Evolutionary conservation across 768 basidiomycete genomes (phyloP).

Genomic region (Termitomyces eurrhizus): DNA sequence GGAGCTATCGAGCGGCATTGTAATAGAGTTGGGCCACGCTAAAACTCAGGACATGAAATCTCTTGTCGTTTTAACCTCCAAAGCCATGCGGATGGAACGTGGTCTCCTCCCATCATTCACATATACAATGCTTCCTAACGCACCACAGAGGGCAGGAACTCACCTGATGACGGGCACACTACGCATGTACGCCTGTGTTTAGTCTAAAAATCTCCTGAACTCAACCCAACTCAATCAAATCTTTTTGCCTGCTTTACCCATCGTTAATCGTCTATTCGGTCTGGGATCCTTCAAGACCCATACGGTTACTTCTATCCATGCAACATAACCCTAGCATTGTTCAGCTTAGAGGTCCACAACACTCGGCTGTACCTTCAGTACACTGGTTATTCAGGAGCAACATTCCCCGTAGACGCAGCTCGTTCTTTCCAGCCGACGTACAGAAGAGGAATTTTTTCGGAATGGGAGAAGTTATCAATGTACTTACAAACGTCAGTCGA

Average conservation of each 20-base stretch:
- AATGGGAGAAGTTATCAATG: slow-evolving; percentile 72
- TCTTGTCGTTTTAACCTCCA: slow-evolving; percentile 4
- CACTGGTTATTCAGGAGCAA: slow-evolving; percentile 79
- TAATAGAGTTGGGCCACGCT: neutral
- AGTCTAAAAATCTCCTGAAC: slow-evolving; percentile 15
- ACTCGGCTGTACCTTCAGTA: slow-evolving; percentile 33
- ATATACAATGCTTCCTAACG: slow-evolving; percentile 12
- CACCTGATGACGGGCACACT: slow-evolving; percentile 8
- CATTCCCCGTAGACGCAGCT: slow-evolving; percentile 61
- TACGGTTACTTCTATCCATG: slow-evolving; percentile 13
- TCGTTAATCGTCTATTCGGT: slow-evolving; percentile 8
- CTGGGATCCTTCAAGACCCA: neutral
- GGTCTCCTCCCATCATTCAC: slow-evolving; percentile 8
- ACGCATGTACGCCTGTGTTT: slow-evolving; percentile 19
- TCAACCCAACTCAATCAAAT: slow-evolving; percentile 11
- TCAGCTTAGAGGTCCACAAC: slow-evolving; percentile 23
- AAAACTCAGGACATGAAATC: neutral
- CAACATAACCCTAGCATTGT: slow-evolving; percentile 17
- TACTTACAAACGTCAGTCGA: slow-evolving; percentile 64
- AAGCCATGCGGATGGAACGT: slow-evolving; percentile 14
- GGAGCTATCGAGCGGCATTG: neutral
- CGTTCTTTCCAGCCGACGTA: slow-evolving; percentile 54
- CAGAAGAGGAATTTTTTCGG: slow-evolving; percentile 76
- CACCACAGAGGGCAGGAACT: slow-evolving; percentile 15
- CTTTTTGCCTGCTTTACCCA: neutral